Base-by-base conservation (phyloP, 352 stramenopile genomes). In the Phytophthora sojae region DNA sequence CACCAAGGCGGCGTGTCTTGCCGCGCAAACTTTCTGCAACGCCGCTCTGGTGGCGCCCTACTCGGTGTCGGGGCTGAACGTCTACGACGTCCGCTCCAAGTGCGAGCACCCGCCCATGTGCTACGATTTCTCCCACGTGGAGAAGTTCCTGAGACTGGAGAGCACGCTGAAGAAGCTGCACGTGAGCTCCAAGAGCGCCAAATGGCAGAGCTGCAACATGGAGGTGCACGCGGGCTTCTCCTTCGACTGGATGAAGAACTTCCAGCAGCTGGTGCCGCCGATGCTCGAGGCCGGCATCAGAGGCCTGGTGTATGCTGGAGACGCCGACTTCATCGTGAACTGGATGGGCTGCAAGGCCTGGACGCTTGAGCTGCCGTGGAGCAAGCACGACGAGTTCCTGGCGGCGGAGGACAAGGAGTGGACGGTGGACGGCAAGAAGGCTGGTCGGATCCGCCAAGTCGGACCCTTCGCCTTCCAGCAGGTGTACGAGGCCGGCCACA, bases 321-420 rank as follows among this genome's bases (percentile, higher is more conserved):
- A 99, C 76, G 86, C 94, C 12, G 97, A 99, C 72, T 99, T 98
- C 65, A 99, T 99, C 64, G 98, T 97, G 55, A 99, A 99, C 76
- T 99, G 98, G 87, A 83, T 99, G 64, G 97, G 97, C 57, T 99
- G 98, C 79, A 89, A 98, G 76, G 97, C 96, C 1, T 99, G 97
- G 97, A 99, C 95, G n/a, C 64, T 96, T 4, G 86, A 83, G 50
- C 78, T 99, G 55, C 86, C 97, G 14, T 99, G 97, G 97, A 89
- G 73, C 67, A 79, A 92, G 61, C 76, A 85, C 59, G 64, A 71
- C n/a, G 64, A 85, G 61, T 94, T 92, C 47, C 45, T 76, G 12
- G 67, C 63, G 25, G 82, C 79, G 2, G 65, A 77, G 29, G 87
- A 94, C 65, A 78, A 85, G 29, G 80, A 86, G 37, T 94, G 83